phyloP scores from a whole-genome alignment of 768 basidiomycete species.

The Psilocybe cubensis region DNA sequence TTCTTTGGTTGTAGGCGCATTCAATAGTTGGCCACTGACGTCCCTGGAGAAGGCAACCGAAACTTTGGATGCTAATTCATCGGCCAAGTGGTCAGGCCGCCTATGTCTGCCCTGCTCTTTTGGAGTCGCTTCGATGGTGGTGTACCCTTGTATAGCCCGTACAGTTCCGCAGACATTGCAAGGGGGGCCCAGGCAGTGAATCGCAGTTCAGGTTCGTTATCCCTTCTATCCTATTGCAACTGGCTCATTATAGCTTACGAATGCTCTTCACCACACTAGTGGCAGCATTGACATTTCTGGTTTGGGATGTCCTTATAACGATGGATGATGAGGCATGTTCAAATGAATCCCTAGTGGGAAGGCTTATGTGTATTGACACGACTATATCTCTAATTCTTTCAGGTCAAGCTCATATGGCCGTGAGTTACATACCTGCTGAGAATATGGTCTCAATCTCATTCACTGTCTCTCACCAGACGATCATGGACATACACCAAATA shows the following conservation, averaged over 20 bases:
- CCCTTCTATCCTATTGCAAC: background rate
- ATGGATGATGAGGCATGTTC: conserved; percentile 40
- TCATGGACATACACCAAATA: conserved; percentile 38
- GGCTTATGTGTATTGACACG: background rate
- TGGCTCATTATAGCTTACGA: background rate
- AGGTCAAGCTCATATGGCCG: conserved; percentile 47
- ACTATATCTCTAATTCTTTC: background rate
- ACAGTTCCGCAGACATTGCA: conserved; percentile 21
- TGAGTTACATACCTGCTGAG: conserved; percentile 22
- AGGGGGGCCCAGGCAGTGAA: conserved; percentile 34
- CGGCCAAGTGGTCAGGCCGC: background rate
- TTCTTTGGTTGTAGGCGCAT: too few relatives aligned
- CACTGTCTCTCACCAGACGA: conserved; percentile 4
- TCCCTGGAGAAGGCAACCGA: background rate
- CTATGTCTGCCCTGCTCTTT: conserved; percentile 23
- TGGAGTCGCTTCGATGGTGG: conserved; percentile 10
- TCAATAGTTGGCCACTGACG: background rate
- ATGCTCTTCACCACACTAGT: conserved; percentile 25
- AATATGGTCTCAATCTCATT: background rate
- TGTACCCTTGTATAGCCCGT: conserved; percentile 27
- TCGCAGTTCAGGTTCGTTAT: conserved; percentile 32
- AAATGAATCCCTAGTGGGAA: background rate
- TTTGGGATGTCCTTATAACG: conserved; percentile 46
- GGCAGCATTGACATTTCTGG: conserved; percentile 38
- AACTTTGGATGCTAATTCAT: background rate